Base-by-base conservation (phyloP, 805 yeast genomes). In the Nakazawaea pomicola region DNA sequence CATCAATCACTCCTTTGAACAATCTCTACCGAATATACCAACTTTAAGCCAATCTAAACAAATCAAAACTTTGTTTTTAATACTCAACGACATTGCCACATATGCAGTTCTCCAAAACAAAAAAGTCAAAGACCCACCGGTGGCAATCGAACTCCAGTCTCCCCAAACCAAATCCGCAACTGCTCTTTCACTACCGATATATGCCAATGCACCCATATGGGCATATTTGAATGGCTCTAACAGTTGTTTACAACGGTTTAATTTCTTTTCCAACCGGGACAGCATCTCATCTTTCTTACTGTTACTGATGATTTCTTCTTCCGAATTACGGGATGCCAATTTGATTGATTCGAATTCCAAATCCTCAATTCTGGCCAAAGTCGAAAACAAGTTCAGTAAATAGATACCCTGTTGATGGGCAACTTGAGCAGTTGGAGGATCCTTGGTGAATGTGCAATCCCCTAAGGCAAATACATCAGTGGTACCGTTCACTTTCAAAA, bases 351-450 rank as follows among this genome's bases (percentile, higher is more conserved):
- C 64, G 48, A 59, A 72, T 54, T 78, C 68, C 47, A 77, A 56
- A 32, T 75, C 68, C 40, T 83, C 89, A 44, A 81, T 68, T 52
- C 76, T 76, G 52, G 80, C 69, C 53, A 79, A 64, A 52, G 72
- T 80, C 58, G 76, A 74, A 62, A 90, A 83, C 50, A 80, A 77
- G 25, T 70, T 67, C 43, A 90, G 93, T 51, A 90, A 74, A 65
- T 76, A 90, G 43, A 72, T 70, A 61, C 96, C 97, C 66, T 90
- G 87, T 71, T 90, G 97, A 67, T 88, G 80, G 31, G 98, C 98
- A 42, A 89, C 97, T 72, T 90, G 97, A 19, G 97, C 98, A 47
- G 98, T 90, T 52, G 97, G 97, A 32, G 96, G 93, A 53, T 78
- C 80, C 60, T 86, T 86, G 49, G 93, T 85, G 62, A 83, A 80